These are phyloP conservation scores for Fusarium torreyae DNA, from an alignment of 2,329 filamentous ascomycete genomes.

Conservation along the genomic window DNA sequence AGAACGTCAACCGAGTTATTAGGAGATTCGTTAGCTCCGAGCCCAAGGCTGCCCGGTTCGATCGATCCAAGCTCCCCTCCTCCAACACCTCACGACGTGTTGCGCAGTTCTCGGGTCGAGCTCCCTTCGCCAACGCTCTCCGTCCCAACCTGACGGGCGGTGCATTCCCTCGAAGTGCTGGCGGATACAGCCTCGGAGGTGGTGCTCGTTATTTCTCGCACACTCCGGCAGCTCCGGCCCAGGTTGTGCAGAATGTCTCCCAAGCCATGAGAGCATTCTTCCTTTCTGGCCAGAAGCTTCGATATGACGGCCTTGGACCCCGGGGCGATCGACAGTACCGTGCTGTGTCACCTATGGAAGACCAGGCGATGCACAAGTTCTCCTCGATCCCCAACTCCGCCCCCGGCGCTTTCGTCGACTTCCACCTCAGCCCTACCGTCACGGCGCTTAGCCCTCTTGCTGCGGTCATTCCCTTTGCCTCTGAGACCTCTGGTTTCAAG, in stretches of 20 bases:
- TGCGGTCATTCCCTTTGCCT: constrained; percentile 65
- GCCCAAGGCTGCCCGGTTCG: constrained; percentile 56
- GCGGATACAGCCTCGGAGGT: constrained; percentile 85
- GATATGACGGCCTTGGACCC: constrained; percentile 83
- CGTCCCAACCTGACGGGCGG: constrained; percentile 94
- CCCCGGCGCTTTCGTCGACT: constrained; percentile 89
- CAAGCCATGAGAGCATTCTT: constrained; percentile 92
- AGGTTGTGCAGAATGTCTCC: constrained; percentile 96
- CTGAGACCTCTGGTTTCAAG: constrained; percentile 62
- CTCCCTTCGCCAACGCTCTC: constrained; percentile 89
- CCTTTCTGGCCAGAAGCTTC: constrained; percentile 89
- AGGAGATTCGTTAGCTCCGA: constrained; percentile 67
- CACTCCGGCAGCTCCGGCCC: constrained; percentile 84
- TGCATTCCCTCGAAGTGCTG: constrained; percentile 84
- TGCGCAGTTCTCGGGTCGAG: constrained; percentile 77
- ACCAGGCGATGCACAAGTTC: constrained; percentile 79
- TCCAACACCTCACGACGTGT: constrained; percentile 67
- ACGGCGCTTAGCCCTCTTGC: constrained; percentile 85
- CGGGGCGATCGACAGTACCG: constrained; percentile 86
- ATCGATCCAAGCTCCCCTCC: constrained; percentile 65
- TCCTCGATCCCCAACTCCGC: constrained; percentile 67
- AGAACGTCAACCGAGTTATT: constrained; percentile 62
- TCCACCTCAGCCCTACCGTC: constrained; percentile 88
- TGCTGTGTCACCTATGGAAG: constrained; percentile 80
- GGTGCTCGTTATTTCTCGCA: constrained; percentile 93